A percentile compares a stretch with the other conserved stretches of the same genome.
Evolutionary conservation across 345 rosid species (phyloP).

Genomic region (Eucalyptus marginata): DNA sequence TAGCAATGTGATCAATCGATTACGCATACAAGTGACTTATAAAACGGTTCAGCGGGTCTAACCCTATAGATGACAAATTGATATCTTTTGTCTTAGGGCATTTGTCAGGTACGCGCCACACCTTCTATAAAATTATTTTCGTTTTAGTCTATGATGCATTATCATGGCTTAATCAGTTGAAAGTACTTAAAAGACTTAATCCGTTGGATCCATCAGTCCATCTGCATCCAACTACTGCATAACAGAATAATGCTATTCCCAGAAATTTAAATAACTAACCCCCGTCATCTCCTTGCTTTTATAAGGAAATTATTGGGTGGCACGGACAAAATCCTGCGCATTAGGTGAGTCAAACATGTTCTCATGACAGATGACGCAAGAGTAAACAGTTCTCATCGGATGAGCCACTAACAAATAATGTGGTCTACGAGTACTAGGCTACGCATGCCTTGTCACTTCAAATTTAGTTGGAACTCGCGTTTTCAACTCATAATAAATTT

Average conservation of each 20-base stretch:
- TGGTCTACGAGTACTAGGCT: neutral
- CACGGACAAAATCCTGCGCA: neutral
- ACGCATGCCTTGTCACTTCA: neutral
- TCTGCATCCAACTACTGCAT: neutral
- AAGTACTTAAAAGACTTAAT: neutral
- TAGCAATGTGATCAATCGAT: neutral
- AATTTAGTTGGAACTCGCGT: neutral
- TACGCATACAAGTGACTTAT: neutral
- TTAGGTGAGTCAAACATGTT: neutral
- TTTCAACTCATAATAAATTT: neutral
- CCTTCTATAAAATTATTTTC: neutral
- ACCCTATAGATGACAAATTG: neutral
- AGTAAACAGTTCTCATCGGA: neutral
- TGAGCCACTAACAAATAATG: neutral
- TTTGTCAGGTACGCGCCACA: neutral
- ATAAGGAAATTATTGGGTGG: neutral
- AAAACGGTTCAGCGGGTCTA: neutral
- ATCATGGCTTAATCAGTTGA: neutral
- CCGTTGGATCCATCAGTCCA: neutral
- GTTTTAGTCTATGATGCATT: neutral
- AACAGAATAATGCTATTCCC: neutral
- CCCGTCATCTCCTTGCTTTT: neutral
- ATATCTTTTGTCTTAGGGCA: neutral
- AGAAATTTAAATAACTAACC: neutral
- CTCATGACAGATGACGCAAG: neutral